Base-by-base conservation (phyloP, 1,139 yeast species). In the Nakaseomyces bracarensis region DNA sequence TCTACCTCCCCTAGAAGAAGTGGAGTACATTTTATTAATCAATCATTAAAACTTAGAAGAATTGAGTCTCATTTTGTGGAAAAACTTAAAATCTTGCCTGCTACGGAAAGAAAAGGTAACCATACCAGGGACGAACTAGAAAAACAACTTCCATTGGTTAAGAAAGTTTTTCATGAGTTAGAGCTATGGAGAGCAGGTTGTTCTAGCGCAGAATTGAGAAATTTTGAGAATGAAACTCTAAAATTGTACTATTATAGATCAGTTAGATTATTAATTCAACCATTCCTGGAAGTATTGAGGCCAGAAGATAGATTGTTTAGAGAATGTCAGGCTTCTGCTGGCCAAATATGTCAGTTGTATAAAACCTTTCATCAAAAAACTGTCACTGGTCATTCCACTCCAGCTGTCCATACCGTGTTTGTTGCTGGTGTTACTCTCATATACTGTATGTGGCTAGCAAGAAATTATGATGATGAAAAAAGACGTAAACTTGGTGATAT, bases 261-360 rank as follows among this genome's bases (percentile, higher is more conserved):
- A 1, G 75, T 76, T 3, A 62, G 82, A 42, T 60, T 74, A 27
- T 57, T 77, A 46, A 66, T 77, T 40, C 82, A 76, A 51, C 82
- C 82, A 4, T 77, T 74, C 53, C 54, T 76, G 44, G 80, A 75
- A 47, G 57, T 74, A 14, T 54, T 77, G 49, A 75, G 72, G 43
- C 81, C 82, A 5, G 73, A 72, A 49, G 77, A 75, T 51, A 67
- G 72, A 38, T 58, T 77, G 21, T 75, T 77, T 51, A 67, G 69
- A 43, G 79, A 75, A 56, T 76, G 82, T 55, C 81, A 75, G 51
- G 75, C 77, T 2, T 80, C 79, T 29, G 79, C 81, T 2, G 82
- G 82, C 31, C 77, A 75, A 52, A 72, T 77, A 35, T 75, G 81
- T 53, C 77, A 72, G 49, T 62, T 75, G 13, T 74, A 75, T 53